Conservation (phyloP, 768 basidiomycete genomes). For the Boletus rufocinnamomeus region DNA sequence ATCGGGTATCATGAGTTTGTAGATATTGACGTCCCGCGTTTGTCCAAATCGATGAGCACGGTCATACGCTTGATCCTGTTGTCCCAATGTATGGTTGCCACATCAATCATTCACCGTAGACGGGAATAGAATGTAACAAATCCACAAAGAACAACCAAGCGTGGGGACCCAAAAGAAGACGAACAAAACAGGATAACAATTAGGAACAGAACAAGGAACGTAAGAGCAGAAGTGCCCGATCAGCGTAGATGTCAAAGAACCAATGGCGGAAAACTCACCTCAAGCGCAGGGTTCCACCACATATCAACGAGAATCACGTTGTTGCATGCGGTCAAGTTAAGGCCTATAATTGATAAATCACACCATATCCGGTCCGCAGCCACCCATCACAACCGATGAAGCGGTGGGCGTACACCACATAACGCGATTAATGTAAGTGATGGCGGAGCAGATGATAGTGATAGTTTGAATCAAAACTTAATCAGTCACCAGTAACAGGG, state of each 20-base stretch:
- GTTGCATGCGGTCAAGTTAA: constrained; percentile 92
- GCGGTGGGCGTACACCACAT: not conserved
- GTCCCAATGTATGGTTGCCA: not conserved
- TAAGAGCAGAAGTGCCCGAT: constrained; percentile 4
- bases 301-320: constrained; percentile 91
- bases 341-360: constrained; percentile 46
- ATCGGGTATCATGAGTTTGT: constrained; percentile 82
- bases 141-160: not conserved
- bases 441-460: not conserved
- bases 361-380: constrained; percentile 1
- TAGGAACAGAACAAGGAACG: not conserved
- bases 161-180: not conserved
- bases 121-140: not conserved
- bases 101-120: constrained; percentile 1
- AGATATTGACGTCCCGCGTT: constrained; percentile 81
- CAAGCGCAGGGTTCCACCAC: constrained; percentile 94
- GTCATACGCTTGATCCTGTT: constrained; percentile 90
- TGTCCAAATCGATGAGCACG: constrained; percentile 91
- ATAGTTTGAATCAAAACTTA: constrained; percentile 3
- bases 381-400: constrained; percentile 5
- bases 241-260: constrained; percentile 7
- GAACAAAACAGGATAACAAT: not conserved
- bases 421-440: not conserved
- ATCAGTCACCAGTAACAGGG: constrained; percentile 17
- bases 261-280: constrained; percentile 45